phyloP scores from a whole-genome alignment of 352 stramenopile species.

The Hyaloperonospora brassicae region DNA sequence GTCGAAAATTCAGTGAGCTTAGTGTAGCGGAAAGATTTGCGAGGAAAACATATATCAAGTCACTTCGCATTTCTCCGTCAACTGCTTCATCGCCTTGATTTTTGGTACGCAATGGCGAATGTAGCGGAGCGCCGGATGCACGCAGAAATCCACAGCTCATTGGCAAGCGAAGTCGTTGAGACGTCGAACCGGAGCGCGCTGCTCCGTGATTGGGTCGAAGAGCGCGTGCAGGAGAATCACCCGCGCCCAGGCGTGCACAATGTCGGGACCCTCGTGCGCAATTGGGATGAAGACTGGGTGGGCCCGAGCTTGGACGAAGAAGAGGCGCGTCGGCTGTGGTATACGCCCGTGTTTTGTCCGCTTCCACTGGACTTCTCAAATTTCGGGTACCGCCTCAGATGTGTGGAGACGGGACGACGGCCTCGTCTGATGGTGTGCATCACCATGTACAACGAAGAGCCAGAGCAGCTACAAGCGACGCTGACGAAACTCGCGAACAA shows the following conservation, averaged over 20 bases:
- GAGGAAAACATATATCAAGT: no score
- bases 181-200: constrained; percentile 77
- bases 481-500: constrained; percentile 81
- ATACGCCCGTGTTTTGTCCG: constrained; percentile 71
- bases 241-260: constrained; percentile 73
- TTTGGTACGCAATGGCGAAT: constrained; percentile 79
- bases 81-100: no score
- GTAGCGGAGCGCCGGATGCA: constrained; percentile 69
- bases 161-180: constrained; percentile 80
- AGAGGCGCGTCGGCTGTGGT: constrained; percentile 69
- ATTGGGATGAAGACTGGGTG: constrained; percentile 74
- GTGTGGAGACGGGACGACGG: constrained; percentile 61
- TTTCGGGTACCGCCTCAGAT: constrained; percentile 64
- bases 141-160: constrained; percentile 77
- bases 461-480: constrained; percentile 57
- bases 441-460: constrained; percentile 81
- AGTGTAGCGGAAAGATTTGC: no score
- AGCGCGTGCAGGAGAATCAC: constrained; percentile 63
- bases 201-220: constrained; percentile 81
- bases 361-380: constrained; percentile 70
- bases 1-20: no score
- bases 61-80: no score
- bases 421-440: constrained; percentile 80
- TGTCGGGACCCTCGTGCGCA: constrained; percentile 52
- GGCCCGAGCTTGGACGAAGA: constrained; percentile 64